A percentile compares a stretch with the other conserved stretches of the same genome.
phyloP scores from a whole-genome alignment of 192 early-diverging fungal genomes.

The Coemansia sp. region DNA sequence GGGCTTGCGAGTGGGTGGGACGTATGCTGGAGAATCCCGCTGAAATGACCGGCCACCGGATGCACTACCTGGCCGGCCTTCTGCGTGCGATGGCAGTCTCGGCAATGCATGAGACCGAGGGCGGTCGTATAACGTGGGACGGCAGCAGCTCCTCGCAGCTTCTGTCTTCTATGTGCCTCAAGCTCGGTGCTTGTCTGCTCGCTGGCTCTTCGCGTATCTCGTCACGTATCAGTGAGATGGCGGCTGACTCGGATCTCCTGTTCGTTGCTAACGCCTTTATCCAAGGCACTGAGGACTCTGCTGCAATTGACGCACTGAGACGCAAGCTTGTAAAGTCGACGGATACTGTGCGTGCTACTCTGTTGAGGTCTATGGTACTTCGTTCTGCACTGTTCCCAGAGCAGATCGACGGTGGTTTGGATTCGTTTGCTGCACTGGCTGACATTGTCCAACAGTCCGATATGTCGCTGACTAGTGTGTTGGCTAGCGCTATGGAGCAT shows the following conservation, averaged over 20 bases:
- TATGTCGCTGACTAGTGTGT: too few species aligned
- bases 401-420: neutral
- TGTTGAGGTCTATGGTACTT: constrained; percentile 18
- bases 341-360: neutral
- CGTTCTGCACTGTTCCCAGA: constrained; percentile 7
- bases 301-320: constrained; percentile 1
- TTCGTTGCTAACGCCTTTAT: constrained; percentile 26
- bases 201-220: neutral
- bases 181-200: constrained; percentile 13
- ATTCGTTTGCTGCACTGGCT: constrained; percentile 5
- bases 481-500: constrained; percentile 21
- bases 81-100: constrained; percentile 6
- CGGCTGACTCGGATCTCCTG: constrained; percentile 7
- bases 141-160: neutral
- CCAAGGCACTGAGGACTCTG: constrained; percentile 15
- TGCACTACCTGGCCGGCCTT: constrained; percentile 18
- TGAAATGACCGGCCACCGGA: neutral
- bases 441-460: neutral
- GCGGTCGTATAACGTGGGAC: constrained; percentile 29
- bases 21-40: neutral
- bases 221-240: neutral
- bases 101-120: neutral
- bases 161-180: constrained; percentile 13
- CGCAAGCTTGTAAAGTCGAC: neutral
- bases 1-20: constrained; percentile 21